Evolutionary conservation across 179 eudicot genomes (phyloP), one percentile per base, ranked within the genome.

Genomic region (Patellifolia procumbens): DNA sequence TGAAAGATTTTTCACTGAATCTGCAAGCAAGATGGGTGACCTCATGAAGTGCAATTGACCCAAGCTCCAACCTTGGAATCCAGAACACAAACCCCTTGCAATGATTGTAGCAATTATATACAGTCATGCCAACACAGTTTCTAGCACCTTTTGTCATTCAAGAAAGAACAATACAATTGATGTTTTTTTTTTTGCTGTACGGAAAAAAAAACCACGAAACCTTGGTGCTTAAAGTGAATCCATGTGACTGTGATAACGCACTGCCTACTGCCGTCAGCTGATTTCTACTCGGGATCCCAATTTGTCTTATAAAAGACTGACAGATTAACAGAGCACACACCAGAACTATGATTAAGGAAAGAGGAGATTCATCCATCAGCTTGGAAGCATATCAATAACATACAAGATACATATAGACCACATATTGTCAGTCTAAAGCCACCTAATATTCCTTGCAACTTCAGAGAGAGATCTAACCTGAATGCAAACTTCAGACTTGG

Each of bases 401-500:
- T 10, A 35, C 48, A 65, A 51, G 10, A 26, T 34, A 24, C 51
- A 75, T 68, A 75, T 68, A 68, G 15, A 62, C 34, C 52, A 69
- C 22, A 29, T 49, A 7, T 45, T 70, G n/a, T 49, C 20, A 42
- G 72, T 68, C 55, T 43, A 24, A 26, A 13, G 59, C 49, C n/a
- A 68, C 67, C 67, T 6, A n/a, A 34, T 35, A 64, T 37, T 26
- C 22, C 42, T 70, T 70, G 28, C 70, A 60, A 37, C 60, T 45
- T n/a, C 20, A 60, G 37, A 63, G 32, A 74, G 66, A 73, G 24
- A 64, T 19, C 82, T 84, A 74, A 95, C 98, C 94, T 95, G 97
- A 88, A 95, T 75, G 73, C 91, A 84, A 78, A 93, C 91, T 76
- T 93, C 96, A 31, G 85, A 62, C 75, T 82, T 88, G 32, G 88